phyloP scores from a whole-genome alignment of 2,329 filamentous ascomycete genomes.

The Penicillium sp. region DNA sequence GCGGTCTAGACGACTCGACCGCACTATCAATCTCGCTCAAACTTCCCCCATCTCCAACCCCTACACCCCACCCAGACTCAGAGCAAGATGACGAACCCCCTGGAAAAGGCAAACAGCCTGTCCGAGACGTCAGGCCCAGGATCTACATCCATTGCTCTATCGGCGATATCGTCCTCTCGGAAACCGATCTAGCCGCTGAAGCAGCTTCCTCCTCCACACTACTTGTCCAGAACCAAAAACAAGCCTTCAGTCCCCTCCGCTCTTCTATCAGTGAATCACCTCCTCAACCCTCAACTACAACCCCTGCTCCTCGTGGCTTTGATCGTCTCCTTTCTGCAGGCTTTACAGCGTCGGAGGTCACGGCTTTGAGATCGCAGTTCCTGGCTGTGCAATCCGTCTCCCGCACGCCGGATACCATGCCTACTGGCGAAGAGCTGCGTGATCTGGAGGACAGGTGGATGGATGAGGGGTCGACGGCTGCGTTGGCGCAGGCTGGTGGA shows the following conservation, averaged over 20 bases:
- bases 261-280: slow-evolving; percentile 6
- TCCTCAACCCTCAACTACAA: slow-evolving; percentile 38
- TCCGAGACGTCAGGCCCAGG: slow-evolving; percentile 50
- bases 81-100: slow-evolving; percentile 14
- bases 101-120: slow-evolving; percentile 59
- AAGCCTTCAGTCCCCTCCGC: background rate
- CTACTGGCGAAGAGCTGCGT: slow-evolving; percentile 67
- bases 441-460: slow-evolving; percentile 87
- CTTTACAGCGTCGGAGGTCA: slow-evolving; percentile 77
- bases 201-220: slow-evolving; percentile 37
- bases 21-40: slow-evolving; percentile 65
- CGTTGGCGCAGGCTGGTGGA: slow-evolving; percentile 39
- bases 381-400: slow-evolving; percentile 74
- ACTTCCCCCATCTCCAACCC: slow-evolving; percentile 54
- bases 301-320: slow-evolving; percentile 68
- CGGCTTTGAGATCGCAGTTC: slow-evolving; percentile 81
- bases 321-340: slow-evolving; percentile 76
- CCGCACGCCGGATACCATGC: slow-evolving; percentile 85
- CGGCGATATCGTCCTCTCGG: slow-evolving; percentile 65
- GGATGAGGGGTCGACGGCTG: slow-evolving; percentile 53
- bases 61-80: slow-evolving; percentile 26
- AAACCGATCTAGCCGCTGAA: slow-evolving; percentile 66
- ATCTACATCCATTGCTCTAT: slow-evolving; percentile 94
- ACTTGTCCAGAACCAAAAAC: slow-evolving; percentile 17
- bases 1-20: slow-evolving; percentile 69